Conservation (phyloP, 257 asterid species). For the Nicotiana knightiana region DNA sequence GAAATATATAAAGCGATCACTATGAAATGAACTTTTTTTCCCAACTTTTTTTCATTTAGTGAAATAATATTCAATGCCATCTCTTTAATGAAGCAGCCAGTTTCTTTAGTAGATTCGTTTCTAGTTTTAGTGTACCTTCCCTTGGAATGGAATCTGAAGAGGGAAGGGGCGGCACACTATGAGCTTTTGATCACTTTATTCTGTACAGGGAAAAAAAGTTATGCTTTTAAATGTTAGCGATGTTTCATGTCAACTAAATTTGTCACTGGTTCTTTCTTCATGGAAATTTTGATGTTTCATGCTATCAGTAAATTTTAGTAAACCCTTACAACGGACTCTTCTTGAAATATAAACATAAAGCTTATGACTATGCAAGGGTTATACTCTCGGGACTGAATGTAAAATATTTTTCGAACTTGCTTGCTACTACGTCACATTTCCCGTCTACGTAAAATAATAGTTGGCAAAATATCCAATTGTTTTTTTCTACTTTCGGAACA, state of each 20-base stretch:
- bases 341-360: no score
- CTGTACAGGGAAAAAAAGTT: background rate
- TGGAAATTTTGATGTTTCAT: no score
- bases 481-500: background rate
- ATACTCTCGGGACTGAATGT: no score
- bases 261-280: no score
- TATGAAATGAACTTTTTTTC: background rate
- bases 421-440: no score
- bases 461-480: no score
- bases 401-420: no score
- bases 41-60: background rate
- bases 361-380: no score
- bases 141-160: background rate
- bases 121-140: background rate
- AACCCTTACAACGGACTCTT: no score
- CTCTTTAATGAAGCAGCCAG: background rate
- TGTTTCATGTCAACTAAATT: no score
- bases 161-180: background rate
- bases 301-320: no score
- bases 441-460: no score
- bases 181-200: background rate
- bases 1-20: background rate
- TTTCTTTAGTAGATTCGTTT: background rate
- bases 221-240: background rate
- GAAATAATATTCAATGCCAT: background rate